Base-by-base conservation (phyloP, 768 basidiomycete genomes). In the Tricholoma furcatifolium region DNA sequence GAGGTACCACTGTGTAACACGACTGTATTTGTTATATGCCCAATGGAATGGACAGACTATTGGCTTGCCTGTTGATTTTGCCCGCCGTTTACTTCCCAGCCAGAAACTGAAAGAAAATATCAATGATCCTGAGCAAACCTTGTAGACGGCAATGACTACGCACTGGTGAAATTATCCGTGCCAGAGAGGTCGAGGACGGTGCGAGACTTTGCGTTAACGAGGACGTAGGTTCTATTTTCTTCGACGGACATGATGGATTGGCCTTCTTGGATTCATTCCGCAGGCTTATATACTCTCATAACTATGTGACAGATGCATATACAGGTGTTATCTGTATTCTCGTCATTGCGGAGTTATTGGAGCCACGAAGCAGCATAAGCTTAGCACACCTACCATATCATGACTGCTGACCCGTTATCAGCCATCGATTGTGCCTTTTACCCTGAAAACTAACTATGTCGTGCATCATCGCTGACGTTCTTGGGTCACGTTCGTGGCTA, bases 121-220 rank as follows among this genome's bases (percentile, higher is more conserved):
- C 38, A 47, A 20, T 21, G n/a, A 36, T 40, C 27, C 3, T 35
- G 20, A 23, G 32, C 20, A 23, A 10, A 34, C 18, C 1, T 30
- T 6, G 40, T 11, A 34, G 40, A 4, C 38, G 4, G 24, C 8
- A 12, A 34, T 12, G 21, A 2, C 35, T 14, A 43, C 50, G 2
- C 60, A 76, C 74, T 66, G 45, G 73, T 68, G 1, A 44, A 39
- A 50, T 70, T 65, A 51, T 80, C 76, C 9, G 60, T 67, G n/a
- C 74, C 78, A 31, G 80, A 81, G 55, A 80, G 76, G 55, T 81
- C 79, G 15, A 78, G 51, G 18, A 64, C 72, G 12, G 73, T 78
- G 12, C 67, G 69, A 8, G 67, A 66, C 62, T 78, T 69, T 60
- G 47, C 59, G 50, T 65, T 65, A 30, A 57, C n/a, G 36, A 65